Conservation (phyloP, 345 rosid species). For the Eucalyptus rudis region DNA sequence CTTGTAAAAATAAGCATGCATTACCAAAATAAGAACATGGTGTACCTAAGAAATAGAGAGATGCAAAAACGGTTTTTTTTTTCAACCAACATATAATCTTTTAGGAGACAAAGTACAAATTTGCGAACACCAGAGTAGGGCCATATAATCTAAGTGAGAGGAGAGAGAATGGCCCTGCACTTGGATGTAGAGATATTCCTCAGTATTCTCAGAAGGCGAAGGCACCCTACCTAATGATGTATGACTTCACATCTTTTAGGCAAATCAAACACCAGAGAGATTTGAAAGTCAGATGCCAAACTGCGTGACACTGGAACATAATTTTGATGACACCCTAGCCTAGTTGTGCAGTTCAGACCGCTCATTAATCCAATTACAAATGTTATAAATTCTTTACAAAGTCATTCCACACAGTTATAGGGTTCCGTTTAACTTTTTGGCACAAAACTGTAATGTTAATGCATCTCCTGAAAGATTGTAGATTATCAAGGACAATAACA, state of each 20-base stretch:
- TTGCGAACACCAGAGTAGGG: background rate
- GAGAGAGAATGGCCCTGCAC: background rate
- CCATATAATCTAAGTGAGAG: background rate
- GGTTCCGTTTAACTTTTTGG: background rate
- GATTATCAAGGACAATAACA: background rate
- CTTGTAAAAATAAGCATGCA: background rate
- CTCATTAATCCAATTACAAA: background rate
- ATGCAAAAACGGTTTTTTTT: background rate
- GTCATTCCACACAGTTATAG: background rate
- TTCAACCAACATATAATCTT: background rate
- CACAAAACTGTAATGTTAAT: background rate
- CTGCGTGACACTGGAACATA: background rate
- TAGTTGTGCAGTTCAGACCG: background rate
- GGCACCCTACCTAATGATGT: background rate
- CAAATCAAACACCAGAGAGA: background rate
- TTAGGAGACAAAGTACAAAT: background rate
- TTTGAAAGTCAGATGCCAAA: background rate
- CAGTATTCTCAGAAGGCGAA: background rate
- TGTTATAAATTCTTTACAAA: background rate
- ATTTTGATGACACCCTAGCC: background rate
- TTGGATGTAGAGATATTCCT: background rate
- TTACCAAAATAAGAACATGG: background rate
- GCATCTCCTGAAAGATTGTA: background rate
- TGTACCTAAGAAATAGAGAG: background rate
- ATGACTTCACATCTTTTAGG: background rate